Evolutionary conservation across 345 rosid species (phyloP).

Genomic region (Kandelia obovata): DNA sequence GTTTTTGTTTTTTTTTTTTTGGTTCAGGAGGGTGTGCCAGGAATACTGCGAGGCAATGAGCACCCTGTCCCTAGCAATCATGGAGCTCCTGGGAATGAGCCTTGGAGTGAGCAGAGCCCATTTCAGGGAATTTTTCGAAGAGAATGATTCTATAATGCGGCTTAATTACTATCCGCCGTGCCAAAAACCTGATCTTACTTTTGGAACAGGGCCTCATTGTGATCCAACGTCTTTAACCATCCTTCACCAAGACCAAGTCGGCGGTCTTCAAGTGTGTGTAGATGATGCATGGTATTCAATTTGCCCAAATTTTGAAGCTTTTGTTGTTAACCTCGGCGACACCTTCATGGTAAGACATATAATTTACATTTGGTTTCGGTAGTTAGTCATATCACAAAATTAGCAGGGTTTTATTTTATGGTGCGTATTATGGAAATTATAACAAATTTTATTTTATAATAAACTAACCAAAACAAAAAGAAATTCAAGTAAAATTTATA

Average conservation of each 20-base stretch:
- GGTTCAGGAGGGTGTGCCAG: constrained; percentile 13
- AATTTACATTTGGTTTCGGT: too few relatives aligned
- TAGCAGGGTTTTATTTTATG: too few relatives aligned
- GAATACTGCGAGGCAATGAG: constrained; percentile 21
- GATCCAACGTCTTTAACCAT: constrained; percentile 21
- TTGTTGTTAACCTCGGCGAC: constrained; percentile 26
- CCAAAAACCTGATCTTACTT: constrained; percentile 12
- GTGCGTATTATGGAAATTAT: too few relatives aligned
- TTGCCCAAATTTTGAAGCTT: constrained; percentile 11
- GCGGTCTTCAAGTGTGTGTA: constrained; percentile 20
- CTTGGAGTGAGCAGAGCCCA: constrained; percentile 11
- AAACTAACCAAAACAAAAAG: too few relatives aligned
- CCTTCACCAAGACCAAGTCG: constrained; percentile 27
- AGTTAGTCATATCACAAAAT: too few relatives aligned
- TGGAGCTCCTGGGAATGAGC: constrained; percentile 20
- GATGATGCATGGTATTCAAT: constrained; percentile 15
- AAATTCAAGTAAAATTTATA: too few relatives aligned
- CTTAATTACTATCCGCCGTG: constrained; percentile 22
- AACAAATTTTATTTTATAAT: too few relatives aligned
- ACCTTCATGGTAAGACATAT: constrained; percentile 21
- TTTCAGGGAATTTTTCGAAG: constrained; percentile 20
- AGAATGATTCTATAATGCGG: constrained; percentile 19
- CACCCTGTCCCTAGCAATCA: constrained; percentile 8
- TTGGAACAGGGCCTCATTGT: constrained; percentile 26
- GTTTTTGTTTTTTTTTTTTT: not conserved